phyloP scores from a whole-genome alignment of 257 asterid genomes.

The Solanum rostratum region DNA sequence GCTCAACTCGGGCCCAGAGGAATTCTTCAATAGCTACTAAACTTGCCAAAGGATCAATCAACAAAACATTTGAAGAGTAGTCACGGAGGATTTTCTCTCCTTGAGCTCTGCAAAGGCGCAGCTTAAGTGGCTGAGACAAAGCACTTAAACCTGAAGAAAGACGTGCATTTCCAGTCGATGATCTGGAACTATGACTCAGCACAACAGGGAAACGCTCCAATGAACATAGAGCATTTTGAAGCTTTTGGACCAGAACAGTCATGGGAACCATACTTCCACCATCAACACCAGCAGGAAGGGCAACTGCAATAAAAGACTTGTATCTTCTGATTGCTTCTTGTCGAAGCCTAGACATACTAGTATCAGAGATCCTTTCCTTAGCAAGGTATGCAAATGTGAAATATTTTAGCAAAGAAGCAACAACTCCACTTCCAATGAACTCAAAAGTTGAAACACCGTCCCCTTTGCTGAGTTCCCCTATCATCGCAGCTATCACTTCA shows the following conservation, averaged over 20 bases:
- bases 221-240: constrained; percentile 88
- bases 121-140: constrained; percentile 81
- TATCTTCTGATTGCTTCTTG: constrained; percentile 80
- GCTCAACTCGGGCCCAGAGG: constrained; percentile 85
- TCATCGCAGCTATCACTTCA: constrained; percentile 63
- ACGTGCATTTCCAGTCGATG: constrained; percentile 67
- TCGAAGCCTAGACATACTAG: constrained; percentile 55
- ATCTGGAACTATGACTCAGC: constrained; percentile 72
- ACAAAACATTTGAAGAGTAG: constrained; percentile 84
- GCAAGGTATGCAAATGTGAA: constrained; percentile 75
- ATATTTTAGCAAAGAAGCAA: constrained; percentile 72
- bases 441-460: constrained; percentile 96
- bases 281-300: constrained; percentile 52
- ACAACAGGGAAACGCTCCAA: constrained; percentile 93
- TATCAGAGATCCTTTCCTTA: constrained; percentile 61
- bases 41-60: constrained; percentile 92
- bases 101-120: constrained; percentile 91
- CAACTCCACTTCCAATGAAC: constrained; percentile 92
- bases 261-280: constrained; percentile 44
- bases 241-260: constrained; percentile 76
- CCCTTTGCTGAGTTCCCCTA: constrained; percentile 76
- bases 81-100: constrained; percentile 95
- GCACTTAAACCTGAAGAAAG: constrained; percentile 92
- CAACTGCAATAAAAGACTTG: constrained; percentile 60
- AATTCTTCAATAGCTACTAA: constrained; percentile 91